These are phyloP conservation scores for Waltergamsia citrina DNA, from an alignment of 2,329 filamentous ascomycete genomes.

Conservation along the genomic window DNA sequence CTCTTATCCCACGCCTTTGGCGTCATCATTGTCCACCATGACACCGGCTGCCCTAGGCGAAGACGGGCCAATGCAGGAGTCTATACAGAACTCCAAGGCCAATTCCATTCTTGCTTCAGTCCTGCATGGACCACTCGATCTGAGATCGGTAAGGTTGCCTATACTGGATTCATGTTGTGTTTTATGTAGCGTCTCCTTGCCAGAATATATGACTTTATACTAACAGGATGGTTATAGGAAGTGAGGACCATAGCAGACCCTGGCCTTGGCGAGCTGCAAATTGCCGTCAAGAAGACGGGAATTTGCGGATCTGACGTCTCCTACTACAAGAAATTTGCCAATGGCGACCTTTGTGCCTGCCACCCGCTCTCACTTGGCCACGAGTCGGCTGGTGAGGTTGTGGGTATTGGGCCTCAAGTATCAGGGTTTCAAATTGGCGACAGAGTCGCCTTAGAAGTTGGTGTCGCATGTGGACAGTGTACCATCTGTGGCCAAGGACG, in stretches of 20 bases:
- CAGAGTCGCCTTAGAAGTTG: conserved; percentile 49
- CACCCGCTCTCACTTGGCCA: conserved; percentile 57
- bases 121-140: conserved; percentile 45
- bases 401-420: conserved; percentile 25
- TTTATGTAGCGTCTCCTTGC: too few species aligned
- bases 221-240: conserved; percentile 7
- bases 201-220: too few species aligned
- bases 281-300: conserved; percentile 50
- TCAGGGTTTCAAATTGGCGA: conserved; percentile 43
- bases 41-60: conserved; percentile 39
- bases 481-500: conserved; percentile 40
- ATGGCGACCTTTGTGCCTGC: conserved; percentile 59
- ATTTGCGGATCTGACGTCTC: conserved; percentile 63
- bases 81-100: conserved; percentile 23
- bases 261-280: background rate
- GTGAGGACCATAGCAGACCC: conserved; percentile 22
- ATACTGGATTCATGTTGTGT: too few species aligned
- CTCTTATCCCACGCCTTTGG: conserved; percentile 52
- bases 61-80: conserved; percentile 30
- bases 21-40: conserved; percentile 24
- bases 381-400: conserved; percentile 50
- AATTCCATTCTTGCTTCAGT: conserved; percentile 43
- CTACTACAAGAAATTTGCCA: conserved; percentile 65
- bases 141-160: conserved; percentile 50
- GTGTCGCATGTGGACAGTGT: conserved; percentile 42